Conservation (phyloP, 768 basidiomycete genomes). For the Xerocomus spinulosus region DNA sequence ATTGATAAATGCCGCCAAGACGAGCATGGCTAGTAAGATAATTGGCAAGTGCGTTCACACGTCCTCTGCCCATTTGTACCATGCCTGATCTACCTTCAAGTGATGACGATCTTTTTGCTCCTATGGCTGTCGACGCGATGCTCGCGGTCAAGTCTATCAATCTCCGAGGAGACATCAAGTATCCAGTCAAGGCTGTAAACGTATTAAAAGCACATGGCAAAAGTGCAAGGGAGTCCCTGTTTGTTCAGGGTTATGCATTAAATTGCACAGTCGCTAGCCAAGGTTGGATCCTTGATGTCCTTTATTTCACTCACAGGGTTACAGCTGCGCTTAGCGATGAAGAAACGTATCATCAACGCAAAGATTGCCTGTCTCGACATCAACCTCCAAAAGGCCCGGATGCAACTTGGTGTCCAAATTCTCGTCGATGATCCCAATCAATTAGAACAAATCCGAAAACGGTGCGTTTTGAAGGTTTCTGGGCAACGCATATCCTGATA, state of each 20-base stretch:
- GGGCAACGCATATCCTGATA: constrained; percentile 9
- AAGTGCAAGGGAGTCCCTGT: constrained; percentile 91
- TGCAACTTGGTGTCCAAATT: constrained; percentile 98
- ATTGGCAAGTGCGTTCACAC: constrained; percentile 79
- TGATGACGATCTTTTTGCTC: constrained; percentile 96
- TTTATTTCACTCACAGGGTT: neutral
- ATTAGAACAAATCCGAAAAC: constrained; percentile 90
- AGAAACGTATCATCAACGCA: constrained; percentile 85
- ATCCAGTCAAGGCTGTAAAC: constrained; percentile 99
- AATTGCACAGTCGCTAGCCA: constrained; percentile 99
- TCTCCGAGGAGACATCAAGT: constrained; percentile 91
- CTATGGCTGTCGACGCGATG: constrained; percentile 99
- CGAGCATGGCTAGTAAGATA: constrained; percentile 98
- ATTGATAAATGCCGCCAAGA: constrained; percentile 94
- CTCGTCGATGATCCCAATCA: constrained; percentile 95
- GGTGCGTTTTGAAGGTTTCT: constrained; percentile 43
- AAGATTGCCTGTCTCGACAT: constrained; percentile 99
- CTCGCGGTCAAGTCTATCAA: constrained; percentile 94
- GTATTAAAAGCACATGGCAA: constrained; percentile 96
- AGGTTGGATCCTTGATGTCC: constrained; percentile 49
- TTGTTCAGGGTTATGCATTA: constrained; percentile 93
- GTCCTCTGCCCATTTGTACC: neutral
- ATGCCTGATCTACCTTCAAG: constrained; percentile 37
- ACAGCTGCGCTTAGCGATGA: constrained; percentile 70
- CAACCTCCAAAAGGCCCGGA: constrained; percentile 91